phyloP scores from a whole-genome alignment of 768 basidiomycete genomes.

The Boletus rubescentipes region DNA sequence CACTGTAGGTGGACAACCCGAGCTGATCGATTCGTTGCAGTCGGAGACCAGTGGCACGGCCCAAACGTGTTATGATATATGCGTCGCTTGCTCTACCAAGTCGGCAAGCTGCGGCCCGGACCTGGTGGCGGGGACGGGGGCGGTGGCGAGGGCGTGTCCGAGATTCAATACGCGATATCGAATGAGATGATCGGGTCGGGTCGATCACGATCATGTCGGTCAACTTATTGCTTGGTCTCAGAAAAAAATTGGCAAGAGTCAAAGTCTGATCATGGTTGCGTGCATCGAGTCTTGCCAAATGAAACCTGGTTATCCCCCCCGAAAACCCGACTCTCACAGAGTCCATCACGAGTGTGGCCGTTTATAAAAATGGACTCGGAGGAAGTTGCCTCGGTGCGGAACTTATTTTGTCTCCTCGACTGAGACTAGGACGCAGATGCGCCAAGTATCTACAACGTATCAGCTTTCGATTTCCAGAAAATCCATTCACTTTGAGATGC shows the following conservation, averaged over 20 bases:
- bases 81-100: neutral
- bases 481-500: slow-evolving; percentile 54
- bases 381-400: neutral
- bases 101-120: neutral
- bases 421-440: slow-evolving; percentile 5
- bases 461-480: no score
- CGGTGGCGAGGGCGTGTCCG: no score
- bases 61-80: neutral
- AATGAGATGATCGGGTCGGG: slow-evolving; percentile 5
- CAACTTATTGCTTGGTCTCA: no score
- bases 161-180: neutral
- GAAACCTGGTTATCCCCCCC: no score
- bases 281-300: neutral
- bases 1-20: neutral
- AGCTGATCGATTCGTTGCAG: no score
- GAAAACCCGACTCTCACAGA: no score
- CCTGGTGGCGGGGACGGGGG: neutral
- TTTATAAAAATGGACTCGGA: no score
- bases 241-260: no score
- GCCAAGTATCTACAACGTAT: no score
- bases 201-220: neutral
- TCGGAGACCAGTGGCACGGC: neutral
- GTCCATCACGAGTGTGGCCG: no score
- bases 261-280: no score
- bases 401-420: neutral